A percentile compares a stretch with the other conserved stretches of the same genome.
phyloP scores from a whole-genome alignment of 2,329 filamentous ascomycete genomes.

The Aspergillus calidoustus region DNA sequence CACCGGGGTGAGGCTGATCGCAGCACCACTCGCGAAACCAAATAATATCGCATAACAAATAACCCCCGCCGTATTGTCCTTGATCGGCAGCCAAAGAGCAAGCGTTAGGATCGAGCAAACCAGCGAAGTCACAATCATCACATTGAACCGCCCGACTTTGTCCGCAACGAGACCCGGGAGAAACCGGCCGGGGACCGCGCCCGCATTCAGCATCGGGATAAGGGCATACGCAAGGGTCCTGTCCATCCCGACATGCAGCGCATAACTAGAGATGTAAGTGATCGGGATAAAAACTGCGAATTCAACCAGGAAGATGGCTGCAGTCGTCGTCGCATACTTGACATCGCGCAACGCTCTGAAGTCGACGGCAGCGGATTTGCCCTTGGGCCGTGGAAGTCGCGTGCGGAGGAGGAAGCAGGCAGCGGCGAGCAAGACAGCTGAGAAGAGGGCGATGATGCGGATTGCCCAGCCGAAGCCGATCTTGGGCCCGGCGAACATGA shows the following conservation, averaged over 20 bases:
- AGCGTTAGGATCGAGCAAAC: constrained; percentile 28
- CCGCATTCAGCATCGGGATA: constrained; percentile 38
- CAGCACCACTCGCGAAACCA: constrained; percentile 32
- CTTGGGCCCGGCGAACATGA: constrained; percentile 32
- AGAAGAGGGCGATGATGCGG: constrained; percentile 35
- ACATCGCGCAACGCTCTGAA: constrained; percentile 31
- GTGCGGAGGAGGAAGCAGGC: constrained; percentile 31
- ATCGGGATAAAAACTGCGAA: constrained; percentile 43
- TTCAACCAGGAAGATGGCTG: constrained; percentile 41
- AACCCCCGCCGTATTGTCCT: constrained; percentile 23
- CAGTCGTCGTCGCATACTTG: constrained; percentile 31
- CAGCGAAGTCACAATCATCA: constrained; percentile 32
- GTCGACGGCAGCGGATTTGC: constrained; percentile 22
- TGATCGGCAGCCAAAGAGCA: constrained; percentile 29
- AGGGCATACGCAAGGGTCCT: constrained; percentile 34
- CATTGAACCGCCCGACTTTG: constrained; percentile 39
- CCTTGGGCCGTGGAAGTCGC: constrained; percentile 28
- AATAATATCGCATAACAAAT: constrained; percentile 30
- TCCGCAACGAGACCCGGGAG: constrained; percentile 41
- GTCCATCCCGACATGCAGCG: constrained; percentile 31
- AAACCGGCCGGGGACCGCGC: constrained; percentile 39
- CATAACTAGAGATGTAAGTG: constrained; percentile 41
- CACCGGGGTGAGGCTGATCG: constrained; percentile 37
- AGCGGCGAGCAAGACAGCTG: constrained; percentile 23
- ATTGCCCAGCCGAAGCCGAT: constrained; percentile 40